Evolutionary conservation across 2,329 filamentous ascomycete genomes (phyloP).

Genomic region (Acephala macrosclerotiorum): DNA sequence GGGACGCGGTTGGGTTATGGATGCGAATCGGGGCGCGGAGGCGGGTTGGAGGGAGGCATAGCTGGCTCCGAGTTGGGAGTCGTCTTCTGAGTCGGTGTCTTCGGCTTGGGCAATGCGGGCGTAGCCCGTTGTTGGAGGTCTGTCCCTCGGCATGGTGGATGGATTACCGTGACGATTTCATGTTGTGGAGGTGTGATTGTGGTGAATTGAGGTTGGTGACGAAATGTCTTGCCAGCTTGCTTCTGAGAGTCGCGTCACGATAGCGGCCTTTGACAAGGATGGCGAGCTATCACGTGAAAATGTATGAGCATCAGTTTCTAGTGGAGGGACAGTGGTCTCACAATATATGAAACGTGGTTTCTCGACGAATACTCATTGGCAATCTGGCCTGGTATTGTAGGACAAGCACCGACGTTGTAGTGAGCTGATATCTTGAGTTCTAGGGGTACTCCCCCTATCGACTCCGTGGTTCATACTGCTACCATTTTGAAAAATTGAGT

Average conservation of each 20-base stretch:
- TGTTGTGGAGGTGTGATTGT: slow-evolving; percentile 5
- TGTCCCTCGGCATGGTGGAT: slow-evolving; percentile 40
- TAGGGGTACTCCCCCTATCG: no score
- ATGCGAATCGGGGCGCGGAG: slow-evolving; percentile 67
- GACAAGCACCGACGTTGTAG: background rate
- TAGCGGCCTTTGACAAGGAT: background rate
- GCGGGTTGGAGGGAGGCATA: slow-evolving; percentile 62
- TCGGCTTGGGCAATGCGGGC: slow-evolving; percentile 86
- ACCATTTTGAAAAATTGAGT: background rate
- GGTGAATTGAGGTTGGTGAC: background rate
- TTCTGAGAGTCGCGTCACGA: slow-evolving; percentile 6
- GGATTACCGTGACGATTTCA: slow-evolving; percentile 18
- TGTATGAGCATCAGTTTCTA: background rate
- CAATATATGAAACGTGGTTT: background rate
- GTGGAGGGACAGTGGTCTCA: background rate
- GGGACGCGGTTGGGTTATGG: slow-evolving; percentile 66
- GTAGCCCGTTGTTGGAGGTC: slow-evolving; percentile 80
- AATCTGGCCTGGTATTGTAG: no score
- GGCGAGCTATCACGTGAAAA: background rate
- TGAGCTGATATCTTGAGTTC: background rate
- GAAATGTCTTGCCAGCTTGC: background rate
- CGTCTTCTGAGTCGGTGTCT: slow-evolving; percentile 71
- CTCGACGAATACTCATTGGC: no score
- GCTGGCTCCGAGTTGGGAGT: slow-evolving; percentile 63
- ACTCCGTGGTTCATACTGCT: background rate